These are phyloP conservation scores for Aspergillus transmontanensis DNA, from an alignment of 2,329 filamentous ascomycete species.

Conservation along the genomic window DNA sequence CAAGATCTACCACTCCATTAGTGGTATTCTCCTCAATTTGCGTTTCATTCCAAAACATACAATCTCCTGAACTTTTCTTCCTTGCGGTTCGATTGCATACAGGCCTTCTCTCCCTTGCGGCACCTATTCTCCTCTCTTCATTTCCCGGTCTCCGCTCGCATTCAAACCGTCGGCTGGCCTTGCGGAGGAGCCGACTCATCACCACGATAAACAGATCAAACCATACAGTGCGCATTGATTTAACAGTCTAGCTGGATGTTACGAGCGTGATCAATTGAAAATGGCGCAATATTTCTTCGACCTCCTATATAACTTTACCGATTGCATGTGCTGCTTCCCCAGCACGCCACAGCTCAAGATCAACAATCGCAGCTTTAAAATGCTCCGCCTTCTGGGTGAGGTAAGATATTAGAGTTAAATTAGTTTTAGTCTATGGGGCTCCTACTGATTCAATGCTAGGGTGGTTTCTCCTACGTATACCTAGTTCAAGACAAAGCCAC, in stretches of 20 bases:
- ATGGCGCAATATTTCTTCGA: conserved; percentile 89
- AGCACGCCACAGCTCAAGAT: conserved; percentile 92
- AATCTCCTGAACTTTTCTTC: background rate
- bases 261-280: conserved; percentile 1
- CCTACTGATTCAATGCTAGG: conserved; percentile 52
- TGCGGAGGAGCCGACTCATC: background rate
- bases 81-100: conserved; percentile 3
- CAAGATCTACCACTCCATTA: background rate
- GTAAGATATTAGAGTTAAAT: conserved; percentile 48
- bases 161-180: conserved; percentile 5
- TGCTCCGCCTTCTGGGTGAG: conserved; percentile 89
- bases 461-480: conserved; percentile 98
- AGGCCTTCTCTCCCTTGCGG: conserved; percentile 6
- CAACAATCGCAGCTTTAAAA: conserved; percentile 93
- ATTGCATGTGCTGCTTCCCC: conserved; percentile 95
- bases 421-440: background rate
- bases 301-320: conserved; percentile 85
- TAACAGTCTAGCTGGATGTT: background rate
- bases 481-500: conserved; percentile 89
- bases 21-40: background rate
- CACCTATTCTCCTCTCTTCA: conserved; percentile 12
- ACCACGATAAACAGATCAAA: conserved; percentile 2
- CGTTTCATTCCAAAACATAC: background rate
- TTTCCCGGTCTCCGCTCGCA: conserved; percentile 4
- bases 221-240: background rate